phyloP scores from a whole-genome alignment of 2,329 filamentous ascomycete genomes.

The Leptosphaerulina australis region DNA sequence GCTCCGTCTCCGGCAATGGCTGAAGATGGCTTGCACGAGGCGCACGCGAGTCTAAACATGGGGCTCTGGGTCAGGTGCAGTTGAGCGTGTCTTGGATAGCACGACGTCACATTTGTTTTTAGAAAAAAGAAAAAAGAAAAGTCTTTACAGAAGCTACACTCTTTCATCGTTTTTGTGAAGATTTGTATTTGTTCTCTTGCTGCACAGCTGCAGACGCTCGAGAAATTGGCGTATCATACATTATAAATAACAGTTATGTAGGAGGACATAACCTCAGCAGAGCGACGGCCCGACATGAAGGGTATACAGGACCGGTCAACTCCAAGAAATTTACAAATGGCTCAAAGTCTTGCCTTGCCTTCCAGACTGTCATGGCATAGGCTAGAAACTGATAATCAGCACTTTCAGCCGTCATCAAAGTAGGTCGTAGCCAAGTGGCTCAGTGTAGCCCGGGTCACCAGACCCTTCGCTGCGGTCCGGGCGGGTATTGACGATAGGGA shows the following conservation, averaged over 20 bases:
- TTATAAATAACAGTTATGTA: slow-evolving; percentile 53
- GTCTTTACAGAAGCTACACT: not conserved
- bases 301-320: slow-evolving; percentile 37
- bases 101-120: not conserved
- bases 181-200: slow-evolving; percentile 46
- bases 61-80: not conserved
- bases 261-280: slow-evolving; percentile 46
- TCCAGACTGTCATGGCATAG: slow-evolving; percentile 23
- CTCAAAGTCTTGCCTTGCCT: slow-evolving; percentile 25
- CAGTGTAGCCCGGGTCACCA: slow-evolving; percentile 22
- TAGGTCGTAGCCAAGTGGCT: slow-evolving; percentile 49
- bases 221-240: slow-evolving; percentile 48
- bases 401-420: slow-evolving; percentile 43
- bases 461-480: slow-evolving; percentile 24
- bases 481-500: slow-evolving; percentile 21
- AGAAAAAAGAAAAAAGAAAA: too few species aligned
- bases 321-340: slow-evolving; percentile 49
- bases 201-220: slow-evolving; percentile 37
- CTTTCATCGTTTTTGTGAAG: slow-evolving; percentile 25
- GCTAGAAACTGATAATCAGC: slow-evolving; percentile 36
- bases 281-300: slow-evolving; percentile 34
- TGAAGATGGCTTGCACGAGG: slow-evolving; percentile 11
- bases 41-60: slow-evolving; percentile 5
- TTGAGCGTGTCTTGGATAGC: not conserved
- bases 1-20: slow-evolving; percentile 15